Evolutionary conservation across 306 rosid genomes (phyloP).

Genomic region (Vigna reflexopilosa): DNA sequence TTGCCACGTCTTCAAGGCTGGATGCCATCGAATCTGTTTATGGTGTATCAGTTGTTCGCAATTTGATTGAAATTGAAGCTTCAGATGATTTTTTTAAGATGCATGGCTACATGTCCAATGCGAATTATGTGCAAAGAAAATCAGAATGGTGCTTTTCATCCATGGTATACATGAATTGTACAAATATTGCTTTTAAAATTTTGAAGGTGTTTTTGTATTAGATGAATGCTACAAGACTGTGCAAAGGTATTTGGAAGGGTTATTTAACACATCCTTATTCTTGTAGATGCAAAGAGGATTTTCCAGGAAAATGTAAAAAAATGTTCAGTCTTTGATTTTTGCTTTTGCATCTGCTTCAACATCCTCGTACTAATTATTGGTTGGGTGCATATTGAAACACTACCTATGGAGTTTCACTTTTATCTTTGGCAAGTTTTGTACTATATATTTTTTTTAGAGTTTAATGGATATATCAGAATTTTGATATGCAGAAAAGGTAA

Average conservation of each 20-base stretch:
- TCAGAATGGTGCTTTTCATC: slow-evolving; percentile 89
- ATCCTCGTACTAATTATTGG: neutral
- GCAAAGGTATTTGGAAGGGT: too few species aligned
- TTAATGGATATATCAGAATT: too few species aligned
- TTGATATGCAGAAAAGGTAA: too few species aligned
- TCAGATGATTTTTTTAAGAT: slow-evolving; percentile 69
- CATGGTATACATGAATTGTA: slow-evolving; percentile 63
- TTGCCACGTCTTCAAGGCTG: slow-evolving; percentile 68
- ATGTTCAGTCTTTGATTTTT: slow-evolving; percentile 8
- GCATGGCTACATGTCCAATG: slow-evolving; percentile 86
- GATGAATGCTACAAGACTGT: neutral
- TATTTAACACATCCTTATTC: too few species aligned
- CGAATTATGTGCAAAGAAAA: slow-evolving; percentile 81
- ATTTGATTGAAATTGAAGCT: slow-evolving; percentile 74
- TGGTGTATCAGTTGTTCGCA: slow-evolving; percentile 81
- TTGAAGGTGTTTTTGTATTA: slow-evolving; percentile 22
- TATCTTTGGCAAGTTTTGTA: neutral
- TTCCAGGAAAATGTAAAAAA: neutral
- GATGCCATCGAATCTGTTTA: slow-evolving; percentile 86
- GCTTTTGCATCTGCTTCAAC: slow-evolving; percentile 16
- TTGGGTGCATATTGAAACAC: slow-evolving; percentile 13
- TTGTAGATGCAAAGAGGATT: too few species aligned
- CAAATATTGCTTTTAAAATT: slow-evolving; percentile 41
- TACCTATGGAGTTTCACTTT: neutral
- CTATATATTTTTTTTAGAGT: neutral